Evolutionary conservation across 2,329 filamentous ascomycete species (phyloP).

Genomic region (Hymenoscyphus fructigenus): DNA sequence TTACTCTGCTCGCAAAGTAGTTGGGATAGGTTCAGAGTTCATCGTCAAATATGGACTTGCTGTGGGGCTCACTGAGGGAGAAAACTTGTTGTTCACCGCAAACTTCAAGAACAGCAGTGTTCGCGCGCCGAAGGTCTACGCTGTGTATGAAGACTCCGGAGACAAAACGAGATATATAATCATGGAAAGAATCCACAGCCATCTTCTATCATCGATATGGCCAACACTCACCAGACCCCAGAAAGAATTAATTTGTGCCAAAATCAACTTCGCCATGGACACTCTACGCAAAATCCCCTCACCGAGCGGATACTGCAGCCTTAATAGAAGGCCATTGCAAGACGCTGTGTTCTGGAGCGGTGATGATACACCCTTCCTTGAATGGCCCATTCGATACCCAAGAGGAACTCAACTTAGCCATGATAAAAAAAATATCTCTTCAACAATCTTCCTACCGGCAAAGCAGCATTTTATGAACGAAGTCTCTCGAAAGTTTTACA

Average conservation of each 20-base stretch:
- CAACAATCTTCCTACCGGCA: background rate
- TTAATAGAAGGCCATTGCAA: background rate
- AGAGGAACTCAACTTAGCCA: background rate
- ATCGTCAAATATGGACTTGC: slow-evolving; percentile 1
- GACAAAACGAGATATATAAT: slow-evolving; percentile 3
- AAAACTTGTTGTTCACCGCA: background rate
- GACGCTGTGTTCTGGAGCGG: background rate
- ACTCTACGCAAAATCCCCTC: background rate
- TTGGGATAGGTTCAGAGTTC: background rate
- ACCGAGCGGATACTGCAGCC: background rate
- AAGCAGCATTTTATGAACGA: background rate
- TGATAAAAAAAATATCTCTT: background rate
- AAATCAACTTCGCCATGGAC: background rate
- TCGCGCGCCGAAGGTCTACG: slow-evolving; percentile 2
- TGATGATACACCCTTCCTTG: background rate
- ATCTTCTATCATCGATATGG: background rate
- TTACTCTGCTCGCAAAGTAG: slow-evolving; percentile 1
- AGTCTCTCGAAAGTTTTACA: background rate
- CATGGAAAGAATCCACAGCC: slow-evolving; percentile 3
- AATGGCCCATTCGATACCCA: background rate
- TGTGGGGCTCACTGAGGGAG: slow-evolving; percentile 1
- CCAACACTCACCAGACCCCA: background rate
- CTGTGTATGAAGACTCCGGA: background rate
- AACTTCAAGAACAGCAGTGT: background rate
- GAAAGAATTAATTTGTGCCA: background rate